Evolutionary conservation across 2,329 filamentous ascomycete species (phyloP).

Genomic region (Penicillium concentricum): DNA sequence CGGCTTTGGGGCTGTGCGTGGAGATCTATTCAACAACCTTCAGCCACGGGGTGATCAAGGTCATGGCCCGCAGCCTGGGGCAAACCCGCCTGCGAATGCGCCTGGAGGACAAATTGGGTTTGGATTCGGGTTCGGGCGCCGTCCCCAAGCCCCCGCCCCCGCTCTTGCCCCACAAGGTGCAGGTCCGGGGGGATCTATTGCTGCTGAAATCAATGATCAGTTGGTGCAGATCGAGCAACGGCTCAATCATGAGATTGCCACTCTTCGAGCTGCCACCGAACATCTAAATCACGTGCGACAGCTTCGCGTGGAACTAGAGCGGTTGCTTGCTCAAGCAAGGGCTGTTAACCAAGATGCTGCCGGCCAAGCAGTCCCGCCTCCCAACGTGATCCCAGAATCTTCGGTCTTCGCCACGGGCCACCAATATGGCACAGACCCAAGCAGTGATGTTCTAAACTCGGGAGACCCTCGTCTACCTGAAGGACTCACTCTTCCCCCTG

Average conservation of each 20-base stretch:
- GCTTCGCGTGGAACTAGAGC: constrained; percentile 65
- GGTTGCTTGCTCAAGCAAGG: constrained; percentile 56
- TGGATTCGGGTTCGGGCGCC: constrained; percentile 43
- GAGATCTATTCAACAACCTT: constrained; percentile 63
- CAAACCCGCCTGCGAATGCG: constrained; percentile 32
- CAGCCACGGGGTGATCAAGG: constrained; percentile 61
- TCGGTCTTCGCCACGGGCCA: constrained; percentile 24
- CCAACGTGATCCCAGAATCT: constrained; percentile 14
- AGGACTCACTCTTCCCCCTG: constrained; percentile 53
- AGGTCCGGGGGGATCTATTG: constrained; percentile 20
- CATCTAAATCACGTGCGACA: constrained; percentile 68
- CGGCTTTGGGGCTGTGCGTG: constrained; percentile 64
- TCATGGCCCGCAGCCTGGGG: constrained; percentile 40
- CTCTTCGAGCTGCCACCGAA: constrained; percentile 62
- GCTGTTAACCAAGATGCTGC: constrained; percentile 36
- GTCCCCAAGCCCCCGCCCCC: constrained; percentile 21
- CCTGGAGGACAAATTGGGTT: constrained; percentile 43
- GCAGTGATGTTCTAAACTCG: constrained; percentile 34
- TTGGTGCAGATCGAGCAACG: constrained; percentile 67
- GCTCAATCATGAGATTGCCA: constrained; percentile 65
- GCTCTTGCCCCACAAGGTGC: constrained; percentile 8
- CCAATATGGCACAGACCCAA: constrained; percentile 32
- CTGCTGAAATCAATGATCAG: constrained; percentile 54
- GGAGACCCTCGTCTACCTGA: constrained; percentile 51
- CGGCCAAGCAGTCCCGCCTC: constrained; percentile 5